Evolutionary conservation across 192 early-diverging fungal species (phyloP).

Genomic region (Backusella liffmaniae): DNA sequence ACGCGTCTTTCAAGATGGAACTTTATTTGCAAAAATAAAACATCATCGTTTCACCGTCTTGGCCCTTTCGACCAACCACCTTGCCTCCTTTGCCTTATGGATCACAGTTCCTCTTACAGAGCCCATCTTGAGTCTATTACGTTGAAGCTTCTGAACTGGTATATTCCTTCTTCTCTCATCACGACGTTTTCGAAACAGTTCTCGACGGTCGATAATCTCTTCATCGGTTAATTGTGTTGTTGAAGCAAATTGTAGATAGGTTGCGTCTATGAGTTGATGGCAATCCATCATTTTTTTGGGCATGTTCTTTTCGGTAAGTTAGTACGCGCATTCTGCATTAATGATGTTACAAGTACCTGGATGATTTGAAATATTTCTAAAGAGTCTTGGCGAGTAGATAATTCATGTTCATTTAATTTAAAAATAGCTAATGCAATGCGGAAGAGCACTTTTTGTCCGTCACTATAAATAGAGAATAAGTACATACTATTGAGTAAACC

Average conservation of each 20-base stretch:
- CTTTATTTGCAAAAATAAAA: too few species aligned
- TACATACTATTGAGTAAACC: neutral
- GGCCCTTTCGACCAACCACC: slow-evolving; percentile 27
- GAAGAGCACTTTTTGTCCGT: slow-evolving; percentile 71
- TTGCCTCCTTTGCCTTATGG: slow-evolving; percentile 20
- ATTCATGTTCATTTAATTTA: slow-evolving; percentile 59
- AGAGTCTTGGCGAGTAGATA: slow-evolving; percentile 57
- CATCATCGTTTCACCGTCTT: slow-evolving; percentile 24
- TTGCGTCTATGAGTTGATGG: slow-evolving; percentile 57
- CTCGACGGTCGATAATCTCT: slow-evolving; percentile 34
- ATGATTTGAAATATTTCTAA: slow-evolving; percentile 61
- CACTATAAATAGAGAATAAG: slow-evolving; percentile 27
- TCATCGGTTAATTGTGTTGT: slow-evolving; percentile 25
- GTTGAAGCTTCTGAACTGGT: neutral
- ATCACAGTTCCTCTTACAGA: slow-evolving; percentile 18
- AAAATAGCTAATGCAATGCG: slow-evolving; percentile 74
- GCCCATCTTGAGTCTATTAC: slow-evolving; percentile 1
- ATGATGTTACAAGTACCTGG: slow-evolving; percentile 31
- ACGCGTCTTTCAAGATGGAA: too few species aligned
- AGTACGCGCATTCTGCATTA: neutral
- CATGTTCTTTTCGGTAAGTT: slow-evolving; percentile 44
- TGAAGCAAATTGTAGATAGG: slow-evolving; percentile 27
- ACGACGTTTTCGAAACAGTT: slow-evolving; percentile 32
- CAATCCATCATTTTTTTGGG: slow-evolving; percentile 62
- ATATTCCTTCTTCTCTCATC: slow-evolving; percentile 30